Percentiles rank a stretch among this genome's conserved stretches.
Conservation (phyloP, 768 basidiomycete genomes). For the Boletus bicolor region DNA sequence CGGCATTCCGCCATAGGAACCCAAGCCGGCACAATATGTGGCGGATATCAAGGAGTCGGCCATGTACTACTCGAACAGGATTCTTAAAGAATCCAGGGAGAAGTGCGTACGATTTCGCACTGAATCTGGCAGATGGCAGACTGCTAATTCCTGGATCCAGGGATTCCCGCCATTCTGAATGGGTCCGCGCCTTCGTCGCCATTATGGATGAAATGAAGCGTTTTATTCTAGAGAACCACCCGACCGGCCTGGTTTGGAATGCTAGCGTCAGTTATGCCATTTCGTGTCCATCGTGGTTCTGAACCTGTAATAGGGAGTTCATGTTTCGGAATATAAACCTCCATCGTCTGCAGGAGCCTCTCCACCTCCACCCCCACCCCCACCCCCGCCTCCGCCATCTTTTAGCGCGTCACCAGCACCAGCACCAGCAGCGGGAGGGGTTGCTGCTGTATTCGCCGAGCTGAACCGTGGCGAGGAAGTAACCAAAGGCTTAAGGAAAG, state of each 20-base stretch:
- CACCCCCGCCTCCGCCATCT: constrained; percentile 54
- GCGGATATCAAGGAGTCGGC: constrained; percentile 81
- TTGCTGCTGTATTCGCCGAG: constrained; percentile 83
- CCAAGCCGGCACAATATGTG: constrained; percentile 80
- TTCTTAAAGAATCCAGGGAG: constrained; percentile 91
- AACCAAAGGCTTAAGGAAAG: constrained; percentile 88
- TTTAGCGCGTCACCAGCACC: constrained; percentile 36
- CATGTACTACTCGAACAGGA: constrained; percentile 83
- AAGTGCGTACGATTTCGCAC: constrained; percentile 53
- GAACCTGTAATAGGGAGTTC: constrained; percentile 45
- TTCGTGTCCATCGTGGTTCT: not conserved
- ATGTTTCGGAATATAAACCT: constrained; percentile 51
- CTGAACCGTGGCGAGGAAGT: constrained; percentile 88
- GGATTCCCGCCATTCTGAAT: constrained; percentile 82
- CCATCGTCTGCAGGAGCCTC: constrained; percentile 29
- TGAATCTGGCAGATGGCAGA: not conserved
- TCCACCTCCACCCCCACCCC: constrained; percentile 42
- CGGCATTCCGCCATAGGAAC: constrained; percentile 39
- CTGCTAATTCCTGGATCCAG: constrained; percentile 39
- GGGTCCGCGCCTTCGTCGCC: constrained; percentile 71
- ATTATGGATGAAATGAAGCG: constrained; percentile 76
- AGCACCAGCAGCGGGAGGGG: constrained; percentile 50
- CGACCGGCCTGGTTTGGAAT: constrained; percentile 89
- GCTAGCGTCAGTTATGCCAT: constrained; percentile 49
- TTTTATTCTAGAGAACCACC: constrained; percentile 83